A percentile compares a stretch with the other conserved stretches of the same genome.
Conservation (phyloP, 2,329 filamentous ascomycete genomes). For the Alternaria solani region DNA sequence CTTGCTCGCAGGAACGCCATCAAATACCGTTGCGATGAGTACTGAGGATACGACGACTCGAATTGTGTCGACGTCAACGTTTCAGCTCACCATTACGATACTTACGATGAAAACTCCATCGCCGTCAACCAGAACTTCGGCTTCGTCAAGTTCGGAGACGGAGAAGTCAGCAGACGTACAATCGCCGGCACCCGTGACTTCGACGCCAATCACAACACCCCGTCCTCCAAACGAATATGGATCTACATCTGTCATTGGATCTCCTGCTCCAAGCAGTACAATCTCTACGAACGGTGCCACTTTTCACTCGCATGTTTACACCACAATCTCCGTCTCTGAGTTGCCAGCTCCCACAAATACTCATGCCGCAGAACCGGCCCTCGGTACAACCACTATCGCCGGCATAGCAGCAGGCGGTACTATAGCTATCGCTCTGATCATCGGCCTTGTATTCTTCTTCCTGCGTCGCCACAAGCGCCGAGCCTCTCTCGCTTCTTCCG, state of each 20-base stretch:
- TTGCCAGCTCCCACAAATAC: background rate
- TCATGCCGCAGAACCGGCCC: background rate
- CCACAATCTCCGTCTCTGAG: background rate
- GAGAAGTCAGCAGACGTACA: background rate
- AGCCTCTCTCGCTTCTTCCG: background rate
- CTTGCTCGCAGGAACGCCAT: background rate
- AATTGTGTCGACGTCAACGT: background rate
- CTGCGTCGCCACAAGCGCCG: slow-evolving; percentile 15
- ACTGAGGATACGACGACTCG: background rate
- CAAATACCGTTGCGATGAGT: background rate
- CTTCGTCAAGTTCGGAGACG: background rate
- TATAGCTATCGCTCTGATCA: slow-evolving; percentile 13
- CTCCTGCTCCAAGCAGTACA: background rate
- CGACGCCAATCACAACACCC: background rate
- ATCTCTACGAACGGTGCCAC: background rate
- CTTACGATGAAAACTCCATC: background rate
- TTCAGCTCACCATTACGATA: background rate
- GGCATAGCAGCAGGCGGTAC: slow-evolving; percentile 28
- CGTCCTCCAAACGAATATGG: background rate
- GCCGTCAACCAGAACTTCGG: background rate
- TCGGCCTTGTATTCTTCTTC: slow-evolving; percentile 19
- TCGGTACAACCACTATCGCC: slow-evolving; percentile 23
- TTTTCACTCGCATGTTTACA: background rate
- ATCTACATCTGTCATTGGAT: background rate
- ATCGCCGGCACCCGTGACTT: background rate